A percentile compares a stretch with the other conserved stretches of the same genome.
phyloP scores from a whole-genome alignment of 768 basidiomycete species.

The Termitomyces sp. region DNA sequence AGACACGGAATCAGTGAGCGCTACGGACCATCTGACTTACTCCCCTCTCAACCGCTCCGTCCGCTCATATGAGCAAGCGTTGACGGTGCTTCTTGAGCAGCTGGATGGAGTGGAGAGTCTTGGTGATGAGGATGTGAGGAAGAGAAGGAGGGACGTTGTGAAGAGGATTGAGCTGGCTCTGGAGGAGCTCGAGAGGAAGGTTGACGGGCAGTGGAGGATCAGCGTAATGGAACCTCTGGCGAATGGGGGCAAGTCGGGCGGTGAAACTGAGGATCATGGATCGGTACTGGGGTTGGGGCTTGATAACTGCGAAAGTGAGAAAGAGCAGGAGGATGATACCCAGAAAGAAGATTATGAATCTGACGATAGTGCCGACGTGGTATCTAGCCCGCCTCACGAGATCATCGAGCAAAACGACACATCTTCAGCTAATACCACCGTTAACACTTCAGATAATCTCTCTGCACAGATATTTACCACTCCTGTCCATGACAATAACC shows the following conservation, averaged over 20 bases:
- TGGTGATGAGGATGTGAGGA: conserved; percentile 48
- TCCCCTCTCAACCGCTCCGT: conserved; percentile 51
- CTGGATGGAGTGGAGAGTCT: conserved; percentile 57
- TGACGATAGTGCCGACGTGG: background rate
- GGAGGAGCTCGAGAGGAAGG: conserved; percentile 40
- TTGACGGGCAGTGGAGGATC: conserved; percentile 31
- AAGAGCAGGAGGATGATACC: background rate
- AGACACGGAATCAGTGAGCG: conserved; percentile 7
- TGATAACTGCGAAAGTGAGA: background rate
- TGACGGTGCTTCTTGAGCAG: conserved; percentile 46
- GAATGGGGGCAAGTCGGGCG: background rate
- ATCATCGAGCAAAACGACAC: background rate
- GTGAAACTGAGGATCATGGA: background rate
- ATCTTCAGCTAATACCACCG: background rate
- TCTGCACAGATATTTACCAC: background rate
- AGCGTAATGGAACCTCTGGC: background rate
- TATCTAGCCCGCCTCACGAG: background rate
- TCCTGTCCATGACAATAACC: background rate
- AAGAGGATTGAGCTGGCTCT: conserved; percentile 49
- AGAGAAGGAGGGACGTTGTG: conserved; percentile 48
- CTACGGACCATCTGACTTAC: conserved; percentile 40
- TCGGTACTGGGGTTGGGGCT: background rate
- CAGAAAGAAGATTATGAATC: background rate
- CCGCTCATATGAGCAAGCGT: conserved; percentile 52
- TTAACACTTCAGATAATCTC: background rate